Percentiles rank a stretch among this genome's conserved stretches.
phyloP scores from a whole-genome alignment of 2,329 filamentous ascomycete genomes.

The Macrophomina pseudophaseolina region DNA sequence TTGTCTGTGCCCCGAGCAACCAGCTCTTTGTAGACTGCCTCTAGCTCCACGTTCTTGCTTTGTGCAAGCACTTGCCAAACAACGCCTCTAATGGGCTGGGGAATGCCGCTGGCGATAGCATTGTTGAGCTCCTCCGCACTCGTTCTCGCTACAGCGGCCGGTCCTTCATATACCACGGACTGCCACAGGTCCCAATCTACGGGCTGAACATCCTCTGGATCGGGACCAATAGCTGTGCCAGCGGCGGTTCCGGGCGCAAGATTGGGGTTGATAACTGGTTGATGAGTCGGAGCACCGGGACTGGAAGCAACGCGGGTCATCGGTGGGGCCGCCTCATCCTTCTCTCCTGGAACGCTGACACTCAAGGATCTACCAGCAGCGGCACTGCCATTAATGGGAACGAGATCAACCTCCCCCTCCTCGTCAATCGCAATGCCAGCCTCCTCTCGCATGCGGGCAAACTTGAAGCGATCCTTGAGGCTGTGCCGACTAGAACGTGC shows the following conservation, averaged over 20 bases:
- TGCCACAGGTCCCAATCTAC: slow-evolving; percentile 99
- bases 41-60: slow-evolving; percentile 90
- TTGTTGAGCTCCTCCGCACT: slow-evolving; percentile 88
- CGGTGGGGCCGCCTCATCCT: slow-evolving; percentile 46
- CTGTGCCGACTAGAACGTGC: slow-evolving; percentile 45
- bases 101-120: slow-evolving; percentile 92
- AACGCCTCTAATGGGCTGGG: slow-evolving; percentile 93
- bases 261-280: slow-evolving; percentile 68
- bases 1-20: slow-evolving; percentile 80
- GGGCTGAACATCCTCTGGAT: slow-evolving; percentile 68
- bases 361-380: slow-evolving; percentile 43
- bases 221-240: slow-evolving; percentile 77
- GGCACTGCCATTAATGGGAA: background rate
- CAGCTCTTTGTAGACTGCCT: slow-evolving; percentile 83
- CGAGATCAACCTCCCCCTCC: slow-evolving; percentile 53
- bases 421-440: slow-evolving; percentile 44
- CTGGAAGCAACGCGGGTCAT: slow-evolving; percentile 34
- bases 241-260: slow-evolving; percentile 85
- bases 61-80: slow-evolving; percentile 98
- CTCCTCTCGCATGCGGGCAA: slow-evolving; percentile 52
- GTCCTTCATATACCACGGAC: slow-evolving; percentile 91
- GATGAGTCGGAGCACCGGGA: slow-evolving; percentile 51
- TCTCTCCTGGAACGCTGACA: slow-evolving; percentile 54
- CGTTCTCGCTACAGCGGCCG: slow-evolving; percentile 82
- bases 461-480: slow-evolving; percentile 54